phyloP scores from a whole-genome alignment of 139 green algal species.

The Chlamydomonas schloesseri region DNA sequence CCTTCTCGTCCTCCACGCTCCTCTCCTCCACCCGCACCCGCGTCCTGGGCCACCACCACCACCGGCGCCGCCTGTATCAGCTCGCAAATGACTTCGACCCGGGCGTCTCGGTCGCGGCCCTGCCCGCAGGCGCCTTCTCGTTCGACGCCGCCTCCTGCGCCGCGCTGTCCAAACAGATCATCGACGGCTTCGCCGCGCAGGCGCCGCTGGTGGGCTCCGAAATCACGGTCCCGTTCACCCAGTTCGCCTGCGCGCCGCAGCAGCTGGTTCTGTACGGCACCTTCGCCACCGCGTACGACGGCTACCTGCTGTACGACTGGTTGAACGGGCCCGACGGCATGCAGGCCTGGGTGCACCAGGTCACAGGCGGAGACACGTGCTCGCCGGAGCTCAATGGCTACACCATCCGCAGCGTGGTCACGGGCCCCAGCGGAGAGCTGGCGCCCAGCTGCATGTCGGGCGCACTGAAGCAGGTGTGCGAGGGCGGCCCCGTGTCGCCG shows the following conservation, averaged over 20 bases:
- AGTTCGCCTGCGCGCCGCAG: no score
- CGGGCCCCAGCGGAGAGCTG: no score
- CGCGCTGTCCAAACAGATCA: not conserved
- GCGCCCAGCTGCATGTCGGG: no score
- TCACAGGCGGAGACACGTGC: not conserved
- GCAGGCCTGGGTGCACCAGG: not conserved
- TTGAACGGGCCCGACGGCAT: conserved; percentile 13
- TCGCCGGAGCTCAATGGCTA: not conserved
- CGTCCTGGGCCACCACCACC: no score
- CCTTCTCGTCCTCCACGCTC: no score
- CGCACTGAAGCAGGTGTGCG: no score
- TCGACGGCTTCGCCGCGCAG: not conserved
- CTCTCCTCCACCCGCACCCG: no score
- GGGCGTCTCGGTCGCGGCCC: no score
- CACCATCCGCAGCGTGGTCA: not conserved
- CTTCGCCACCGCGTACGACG: not conserved
- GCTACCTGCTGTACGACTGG: not conserved
- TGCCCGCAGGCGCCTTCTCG: not conserved
- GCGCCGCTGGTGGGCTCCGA: not conserved
- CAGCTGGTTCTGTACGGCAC: not conserved
- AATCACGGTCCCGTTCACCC: not conserved
- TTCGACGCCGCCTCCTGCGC: not conserved
- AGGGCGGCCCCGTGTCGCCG: no score
- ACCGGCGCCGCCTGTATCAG: no score
- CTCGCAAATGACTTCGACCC: no score